Conservation (phyloP, 768 basidiomycete genomes). For the Calocybe indica region DNA sequence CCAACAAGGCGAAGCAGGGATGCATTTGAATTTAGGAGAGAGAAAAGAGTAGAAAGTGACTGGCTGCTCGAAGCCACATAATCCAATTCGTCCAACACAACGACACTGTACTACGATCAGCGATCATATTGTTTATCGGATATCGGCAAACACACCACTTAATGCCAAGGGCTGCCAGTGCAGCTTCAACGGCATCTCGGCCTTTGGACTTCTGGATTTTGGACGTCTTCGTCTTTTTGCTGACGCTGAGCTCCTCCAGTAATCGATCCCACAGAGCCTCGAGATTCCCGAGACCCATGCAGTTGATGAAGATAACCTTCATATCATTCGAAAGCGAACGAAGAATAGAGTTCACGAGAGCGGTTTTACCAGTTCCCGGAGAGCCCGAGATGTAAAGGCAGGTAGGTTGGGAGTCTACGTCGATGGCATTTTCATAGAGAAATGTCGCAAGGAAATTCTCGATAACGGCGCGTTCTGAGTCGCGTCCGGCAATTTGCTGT, state of each 20-base stretch:
- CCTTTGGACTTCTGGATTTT: constrained; percentile 39
- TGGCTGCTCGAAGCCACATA: constrained; percentile 63
- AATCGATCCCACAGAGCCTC: constrained; percentile 70
- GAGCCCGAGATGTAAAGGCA: constrained; percentile 88
- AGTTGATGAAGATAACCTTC: constrained; percentile 61
- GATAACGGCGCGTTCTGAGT: constrained; percentile 54
- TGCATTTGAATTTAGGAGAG: constrained; percentile 50
- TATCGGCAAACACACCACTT: constrained; percentile 43
- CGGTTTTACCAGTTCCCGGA: constrained; percentile 91
- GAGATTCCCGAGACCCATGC: constrained; percentile 68
- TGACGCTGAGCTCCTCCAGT: constrained; percentile 44
- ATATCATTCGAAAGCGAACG: constrained; percentile 34
- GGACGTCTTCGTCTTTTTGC: constrained; percentile 26
- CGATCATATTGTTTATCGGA: constrained; percentile 1
- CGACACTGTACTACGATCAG: constrained; percentile 39
- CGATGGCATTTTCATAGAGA: constrained; percentile 24
- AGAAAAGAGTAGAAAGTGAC: constrained; percentile 58
- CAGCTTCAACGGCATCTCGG: constrained; percentile 38
- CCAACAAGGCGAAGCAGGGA: constrained; percentile 65
- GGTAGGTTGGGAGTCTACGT: constrained; percentile 23
- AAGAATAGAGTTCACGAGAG: constrained; percentile 67
- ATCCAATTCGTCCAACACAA: constrained; percentile 85
- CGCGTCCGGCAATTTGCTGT: constrained; percentile 60
- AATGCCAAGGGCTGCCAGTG: constrained; percentile 34
- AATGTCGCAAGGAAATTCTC: constrained; percentile 55